Conservation (phyloP, 371 early-diverging fungal species). For the Lichtheimia corymbifera region DNA sequence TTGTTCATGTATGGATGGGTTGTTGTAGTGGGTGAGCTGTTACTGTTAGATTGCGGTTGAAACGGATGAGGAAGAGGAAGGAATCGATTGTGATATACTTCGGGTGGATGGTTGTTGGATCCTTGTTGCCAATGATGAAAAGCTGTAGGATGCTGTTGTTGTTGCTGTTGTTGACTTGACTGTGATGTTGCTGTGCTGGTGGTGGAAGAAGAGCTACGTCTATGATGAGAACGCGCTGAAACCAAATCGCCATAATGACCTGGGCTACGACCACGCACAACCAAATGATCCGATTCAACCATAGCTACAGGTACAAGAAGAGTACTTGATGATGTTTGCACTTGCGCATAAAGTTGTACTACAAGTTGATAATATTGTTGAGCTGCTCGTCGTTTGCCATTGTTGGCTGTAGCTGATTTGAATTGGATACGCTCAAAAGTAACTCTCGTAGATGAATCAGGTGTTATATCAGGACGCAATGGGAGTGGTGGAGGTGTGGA, state of each 20-base stretch:
- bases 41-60: no score
- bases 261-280: slow-evolving; percentile 90
- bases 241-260: slow-evolving; percentile 78
- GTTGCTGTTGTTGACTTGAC: no score
- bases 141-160: no score
- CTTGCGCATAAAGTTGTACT: slow-evolving; percentile 65
- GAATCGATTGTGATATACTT: no score
- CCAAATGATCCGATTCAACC: slow-evolving; percentile 71
- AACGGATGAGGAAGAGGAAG: no score
- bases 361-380: slow-evolving; percentile 85
- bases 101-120: no score
- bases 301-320: slow-evolving; percentile 61
- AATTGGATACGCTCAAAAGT: slow-evolving; percentile 93
- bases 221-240: no score
- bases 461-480: slow-evolving; percentile 49
- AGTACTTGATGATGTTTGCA: slow-evolving; percentile 32
- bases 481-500: slow-evolving; percentile 63
- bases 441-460: slow-evolving; percentile 36
- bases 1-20: no score
- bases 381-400: slow-evolving; percentile 81
- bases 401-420: slow-evolving; percentile 91
- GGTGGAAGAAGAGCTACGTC: no score
- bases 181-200: no score
- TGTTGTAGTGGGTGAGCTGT: no score
- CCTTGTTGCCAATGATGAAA: no score